These are phyloP conservation scores for Eucalyptus guilfoylei DNA, from an alignment of 345 rosid species.

Conservation along the genomic window DNA sequence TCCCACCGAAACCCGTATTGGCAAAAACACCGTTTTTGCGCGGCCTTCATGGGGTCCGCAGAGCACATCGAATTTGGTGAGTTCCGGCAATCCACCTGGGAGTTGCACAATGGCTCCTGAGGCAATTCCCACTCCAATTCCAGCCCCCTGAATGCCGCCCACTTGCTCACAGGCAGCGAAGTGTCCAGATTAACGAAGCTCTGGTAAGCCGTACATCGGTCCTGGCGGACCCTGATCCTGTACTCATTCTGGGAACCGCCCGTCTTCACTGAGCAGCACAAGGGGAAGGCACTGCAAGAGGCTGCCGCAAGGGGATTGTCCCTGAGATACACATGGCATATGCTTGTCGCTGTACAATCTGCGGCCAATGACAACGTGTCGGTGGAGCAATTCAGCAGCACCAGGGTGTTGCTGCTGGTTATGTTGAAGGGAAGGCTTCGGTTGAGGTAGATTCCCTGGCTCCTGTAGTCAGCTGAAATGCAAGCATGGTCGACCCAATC, in stretches of 20 bases:
- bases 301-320: slow-evolving; percentile 9
- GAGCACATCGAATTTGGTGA: slow-evolving; percentile 31
- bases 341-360: slow-evolving; percentile 29
- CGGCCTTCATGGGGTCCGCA: slow-evolving; percentile 4
- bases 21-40: slow-evolving; percentile 35
- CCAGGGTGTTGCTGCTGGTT: slow-evolving; percentile 33
- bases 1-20: slow-evolving; percentile 42
- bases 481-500: slow-evolving; percentile 13
- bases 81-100: slow-evolving; percentile 25
- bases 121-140: slow-evolving; percentile 56
- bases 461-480: slow-evolving; percentile 18
- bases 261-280: slow-evolving; percentile 32
- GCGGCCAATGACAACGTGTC: slow-evolving; percentile 18
- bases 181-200: slow-evolving; percentile 36
- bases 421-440: slow-evolving; percentile 32
- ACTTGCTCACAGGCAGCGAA: slow-evolving; percentile 9
- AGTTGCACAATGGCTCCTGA: slow-evolving; percentile 34
- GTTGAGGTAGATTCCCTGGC: slow-evolving; percentile 28
- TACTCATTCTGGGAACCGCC: slow-evolving; percentile 22
- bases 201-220: slow-evolving; percentile 40
- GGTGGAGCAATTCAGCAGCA: slow-evolving; percentile 34
- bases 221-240: slow-evolving; percentile 13
- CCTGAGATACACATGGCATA: slow-evolving; percentile 36
- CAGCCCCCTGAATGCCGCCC: slow-evolving; percentile 38
- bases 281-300: slow-evolving; percentile 13